Evolutionary conservation across 805 yeast genomes (phyloP).

Genomic region (Yueomyces sp.): DNA sequence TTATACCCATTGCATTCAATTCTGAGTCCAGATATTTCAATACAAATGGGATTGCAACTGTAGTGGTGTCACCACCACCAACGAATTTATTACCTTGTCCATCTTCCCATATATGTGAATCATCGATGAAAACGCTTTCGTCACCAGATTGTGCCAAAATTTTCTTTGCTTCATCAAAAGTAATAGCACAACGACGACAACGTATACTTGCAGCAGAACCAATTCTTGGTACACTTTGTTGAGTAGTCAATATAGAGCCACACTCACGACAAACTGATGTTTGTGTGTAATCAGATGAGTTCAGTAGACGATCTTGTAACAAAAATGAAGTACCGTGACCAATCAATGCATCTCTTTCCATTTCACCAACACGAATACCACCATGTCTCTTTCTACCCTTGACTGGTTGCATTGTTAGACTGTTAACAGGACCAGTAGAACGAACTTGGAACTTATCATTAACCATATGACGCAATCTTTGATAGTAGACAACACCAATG

Average conservation of each 20-base stretch:
- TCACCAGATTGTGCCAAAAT: slow-evolving; percentile 24
- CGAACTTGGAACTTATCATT: slow-evolving; percentile 99
- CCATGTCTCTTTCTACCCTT: slow-evolving; percentile 98
- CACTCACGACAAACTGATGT: slow-evolving; percentile 82
- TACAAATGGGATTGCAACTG: slow-evolving; percentile 94
- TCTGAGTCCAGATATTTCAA: slow-evolving; percentile 91
- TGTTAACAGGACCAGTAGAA: slow-evolving; percentile 95
- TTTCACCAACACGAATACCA: slow-evolving; percentile 99
- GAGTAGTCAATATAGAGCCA: slow-evolving; percentile 85
- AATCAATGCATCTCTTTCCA: slow-evolving; percentile 98
- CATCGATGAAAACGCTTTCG: slow-evolving; percentile 37
- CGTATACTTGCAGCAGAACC: slow-evolving; percentile 68
- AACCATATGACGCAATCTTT: slow-evolving; percentile 97
- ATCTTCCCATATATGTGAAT: slow-evolving; percentile 87
- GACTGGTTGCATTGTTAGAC: slow-evolving; percentile 97
- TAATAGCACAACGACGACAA: slow-evolving; percentile 83
- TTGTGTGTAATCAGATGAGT: slow-evolving; percentile 92
- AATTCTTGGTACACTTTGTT: slow-evolving; percentile 79
- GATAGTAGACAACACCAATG: slow-evolving; percentile 94
- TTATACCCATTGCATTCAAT: slow-evolving; percentile 94
- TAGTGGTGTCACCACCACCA: slow-evolving; percentile 90
- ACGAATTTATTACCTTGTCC: slow-evolving; percentile 84
- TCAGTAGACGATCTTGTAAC: slow-evolving; percentile 85
- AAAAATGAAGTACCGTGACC: slow-evolving; percentile 97
- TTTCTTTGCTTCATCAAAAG: slow-evolving; percentile 42